Conservation (phyloP, 1,284 basidiomycete species). For the Tilletia indica region DNA sequence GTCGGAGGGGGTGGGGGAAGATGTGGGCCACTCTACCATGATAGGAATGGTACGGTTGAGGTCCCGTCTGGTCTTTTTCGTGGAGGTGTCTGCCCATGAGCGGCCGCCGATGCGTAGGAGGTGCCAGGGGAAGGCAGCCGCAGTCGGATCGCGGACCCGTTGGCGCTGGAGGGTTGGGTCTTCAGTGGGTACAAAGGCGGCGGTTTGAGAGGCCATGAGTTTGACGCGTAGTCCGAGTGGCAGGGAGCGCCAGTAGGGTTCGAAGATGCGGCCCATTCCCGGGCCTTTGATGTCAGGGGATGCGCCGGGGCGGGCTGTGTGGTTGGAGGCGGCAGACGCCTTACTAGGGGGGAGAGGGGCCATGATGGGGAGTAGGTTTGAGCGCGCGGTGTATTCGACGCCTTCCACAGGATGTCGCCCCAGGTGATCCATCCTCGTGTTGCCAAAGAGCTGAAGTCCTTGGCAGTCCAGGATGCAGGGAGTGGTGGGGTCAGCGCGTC, state of each 20-base stretch:
- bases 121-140: background rate
- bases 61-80: background rate
- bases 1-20: no score
- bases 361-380: background rate
- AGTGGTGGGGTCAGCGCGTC: background rate
- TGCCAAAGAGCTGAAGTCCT: background rate
- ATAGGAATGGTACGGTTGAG: background rate
- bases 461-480: background rate
- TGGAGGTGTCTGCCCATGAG: background rate
- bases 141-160: background rate
- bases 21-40: background rate
- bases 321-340: no score
- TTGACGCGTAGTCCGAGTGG: background rate
- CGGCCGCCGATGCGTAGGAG: background rate
- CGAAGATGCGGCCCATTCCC: background rate
- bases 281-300: background rate
- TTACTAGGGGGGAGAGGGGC: background rate
- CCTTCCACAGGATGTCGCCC: background rate
- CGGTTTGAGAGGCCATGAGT: background rate
- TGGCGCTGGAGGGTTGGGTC: background rate
- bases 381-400: background rate
- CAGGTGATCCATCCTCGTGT: background rate
- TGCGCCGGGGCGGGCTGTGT: no score
- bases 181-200: background rate
- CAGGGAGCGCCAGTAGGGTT: background rate